Evolutionary conservation across 805 yeast species (phyloP), one percentile per base, ranked within the genome.

Genomic region (Metschnikowia borealis): DNA sequence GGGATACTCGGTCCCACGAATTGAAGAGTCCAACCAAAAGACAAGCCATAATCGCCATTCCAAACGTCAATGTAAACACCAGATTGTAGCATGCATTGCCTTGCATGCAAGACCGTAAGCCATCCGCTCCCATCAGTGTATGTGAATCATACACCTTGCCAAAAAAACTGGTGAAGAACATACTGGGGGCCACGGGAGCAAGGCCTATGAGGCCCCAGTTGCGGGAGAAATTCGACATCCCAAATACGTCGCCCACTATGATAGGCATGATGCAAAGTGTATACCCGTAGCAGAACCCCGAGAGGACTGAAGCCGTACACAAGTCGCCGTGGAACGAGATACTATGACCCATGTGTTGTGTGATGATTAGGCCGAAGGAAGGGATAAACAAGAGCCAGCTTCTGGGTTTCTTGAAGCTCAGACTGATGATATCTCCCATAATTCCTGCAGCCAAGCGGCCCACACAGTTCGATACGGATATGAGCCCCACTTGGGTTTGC

Each of bases 161-260:
- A 65, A 86, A 84, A 38, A 82, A 63, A 48, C 75, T 71, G 39
- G 88, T 85, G 55, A 87, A 75, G 51, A 77, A 67, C 54, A 79
- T 78, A 37, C 85, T 78, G 0, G 87, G 81, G 0, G 83, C 54
- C 14, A 84, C 77, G 1, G 94, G 91, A 0, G 90, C 81, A 47
- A 84, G 60, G 10, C 84, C 82, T 20, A 85, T 75, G 34, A 83
- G 62, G 0, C 95, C 95, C 88, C 90, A 87, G 59, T 85, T 85
- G 55, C 78, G 81, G 6, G 87, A 79, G 58, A 86, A 85, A 47
- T 78, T 73, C 15, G 71, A 71, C 70, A 87, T 78, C 2, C 94
- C 94, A 67, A 85, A 87, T 8, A 77, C 66, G 55, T 87, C 92
- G 15, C 89, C 79, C n/a, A 85, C 77, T 18, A 87, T 79, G n/a